phyloP scores from a whole-genome alignment of 371 early-diverging fungal species.

The Dinochytrium kinnereticum region DNA sequence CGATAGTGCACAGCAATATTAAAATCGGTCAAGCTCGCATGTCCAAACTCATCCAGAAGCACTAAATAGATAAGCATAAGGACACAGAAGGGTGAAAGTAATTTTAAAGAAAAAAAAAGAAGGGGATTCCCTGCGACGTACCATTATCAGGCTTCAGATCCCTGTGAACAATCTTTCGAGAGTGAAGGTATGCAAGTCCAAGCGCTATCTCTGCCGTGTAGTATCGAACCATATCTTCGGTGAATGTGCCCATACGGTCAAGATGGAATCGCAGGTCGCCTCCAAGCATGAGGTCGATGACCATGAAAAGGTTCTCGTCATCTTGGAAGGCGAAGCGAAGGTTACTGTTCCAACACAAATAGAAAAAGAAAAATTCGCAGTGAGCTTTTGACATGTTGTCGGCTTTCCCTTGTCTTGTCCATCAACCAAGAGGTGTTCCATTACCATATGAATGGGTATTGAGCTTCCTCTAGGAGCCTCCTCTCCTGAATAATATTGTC shows the following conservation, averaged over 20 bases:
- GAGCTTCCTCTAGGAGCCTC: slow-evolving; percentile 66
- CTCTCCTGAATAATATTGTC: slow-evolving; percentile 63
- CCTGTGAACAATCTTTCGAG: slow-evolving; percentile 76
- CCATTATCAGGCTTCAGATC: slow-evolving; percentile 59
- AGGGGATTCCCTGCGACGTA: slow-evolving; percentile 19
- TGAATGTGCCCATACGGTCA: slow-evolving; percentile 60
- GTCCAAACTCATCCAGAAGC: slow-evolving; percentile 54
- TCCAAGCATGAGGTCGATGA: slow-evolving; percentile 80
- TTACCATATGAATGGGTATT: slow-evolving; percentile 61
- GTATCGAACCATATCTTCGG: slow-evolving; percentile 74
- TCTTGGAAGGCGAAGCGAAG: slow-evolving; percentile 67
- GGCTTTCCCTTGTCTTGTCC: not conserved
- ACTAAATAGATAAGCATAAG: too few relatives aligned
- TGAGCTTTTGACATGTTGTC: not conserved
- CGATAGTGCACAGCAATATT: slow-evolving; percentile 57
- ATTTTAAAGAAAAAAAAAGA: too few relatives aligned
- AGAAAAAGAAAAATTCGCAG: not conserved
- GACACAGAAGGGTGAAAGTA: too few relatives aligned
- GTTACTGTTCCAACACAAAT: slow-evolving; percentile 3
- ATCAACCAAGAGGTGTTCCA: slow-evolving; percentile 8
- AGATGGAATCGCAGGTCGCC: slow-evolving; percentile 57
- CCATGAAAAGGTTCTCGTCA: slow-evolving; percentile 83
- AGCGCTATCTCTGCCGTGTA: slow-evolving; percentile 79
- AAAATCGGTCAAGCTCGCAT: slow-evolving; percentile 61
- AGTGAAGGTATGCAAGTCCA: slow-evolving; percentile 79